Percentiles rank a stretch among this genome's conserved stretches.
Evolutionary conservation across 371 early-diverging fungal species (phyloP).

Genomic region (Haplosporangium sp.): DNA sequence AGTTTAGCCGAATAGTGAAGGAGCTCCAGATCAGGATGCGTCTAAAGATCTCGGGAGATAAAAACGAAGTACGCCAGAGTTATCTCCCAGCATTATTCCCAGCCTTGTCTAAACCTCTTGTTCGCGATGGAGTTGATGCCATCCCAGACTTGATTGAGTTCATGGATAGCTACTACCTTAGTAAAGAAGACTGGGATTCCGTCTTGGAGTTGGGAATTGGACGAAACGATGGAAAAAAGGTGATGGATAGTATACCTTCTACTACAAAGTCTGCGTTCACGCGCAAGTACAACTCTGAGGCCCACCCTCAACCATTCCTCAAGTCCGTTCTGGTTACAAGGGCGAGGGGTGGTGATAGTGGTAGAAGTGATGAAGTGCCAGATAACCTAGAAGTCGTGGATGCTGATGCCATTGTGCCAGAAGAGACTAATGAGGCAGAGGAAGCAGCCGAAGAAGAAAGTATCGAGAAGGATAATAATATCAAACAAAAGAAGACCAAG

Average conservation of each 20-base stretch:
- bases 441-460: conserved; percentile 62
- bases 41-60: conserved; percentile 83
- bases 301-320: conserved; percentile 81
- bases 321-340: conserved; percentile 57
- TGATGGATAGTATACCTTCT: conserved; percentile 74
- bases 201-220: conserved; percentile 83
- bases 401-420: conserved; percentile 70
- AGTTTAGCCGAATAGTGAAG: conserved; percentile 77
- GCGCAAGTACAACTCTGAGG: conserved; percentile 76
- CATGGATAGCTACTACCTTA: conserved; percentile 93
- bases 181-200: conserved; percentile 89
- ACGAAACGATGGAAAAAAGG: conserved; percentile 56
- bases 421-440: conserved; percentile 69
- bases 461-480: conserved; percentile 62
- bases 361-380: conserved; percentile 76
- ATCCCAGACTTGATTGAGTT: conserved; percentile 79
- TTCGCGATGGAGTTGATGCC: conserved; percentile 69
- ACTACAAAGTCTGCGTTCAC: conserved; percentile 88
- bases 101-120: conserved; percentile 73
- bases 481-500: conserved; percentile 56
- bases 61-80: conserved; percentile 83
- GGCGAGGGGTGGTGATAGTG: conserved; percentile 48
- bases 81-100: conserved; percentile 85
- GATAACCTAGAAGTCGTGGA: conserved; percentile 64
- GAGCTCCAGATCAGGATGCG: conserved; percentile 91